These are phyloP conservation scores for Nemania diffusa DNA, from an alignment of 2,329 filamentous ascomycete genomes.

Conservation along the genomic window DNA sequence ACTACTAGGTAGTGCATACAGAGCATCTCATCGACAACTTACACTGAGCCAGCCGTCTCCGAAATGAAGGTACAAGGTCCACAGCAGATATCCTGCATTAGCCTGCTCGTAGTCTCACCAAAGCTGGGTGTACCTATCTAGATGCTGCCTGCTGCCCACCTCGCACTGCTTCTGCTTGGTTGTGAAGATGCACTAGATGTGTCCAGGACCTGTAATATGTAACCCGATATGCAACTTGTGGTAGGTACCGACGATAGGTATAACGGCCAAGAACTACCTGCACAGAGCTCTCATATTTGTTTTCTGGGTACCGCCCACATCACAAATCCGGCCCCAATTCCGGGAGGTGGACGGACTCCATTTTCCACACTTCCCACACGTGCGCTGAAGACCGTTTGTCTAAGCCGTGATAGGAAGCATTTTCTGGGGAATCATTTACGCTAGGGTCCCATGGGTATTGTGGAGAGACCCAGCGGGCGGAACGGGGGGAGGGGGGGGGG, in stretches of 20 bases:
- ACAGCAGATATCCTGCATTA: constrained; percentile 33
- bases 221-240: background rate
- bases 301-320: constrained; percentile 16
- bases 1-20: too few relatives aligned
- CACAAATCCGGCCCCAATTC: constrained; percentile 26
- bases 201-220: background rate
- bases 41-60: constrained; percentile 25
- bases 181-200: background rate
- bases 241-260: too few relatives aligned
- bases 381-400: constrained; percentile 21
- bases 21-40: background rate
- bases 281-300: background rate
- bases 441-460: constrained; percentile 26
- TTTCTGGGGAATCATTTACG: constrained; percentile 35
- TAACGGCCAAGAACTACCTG: constrained; percentile 15
- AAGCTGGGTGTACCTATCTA: background rate
- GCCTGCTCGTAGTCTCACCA: constrained; percentile 12
- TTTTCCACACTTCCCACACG: constrained; percentile 23
- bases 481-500: constrained; percentile 31
- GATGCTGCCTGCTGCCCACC: too few relatives aligned
- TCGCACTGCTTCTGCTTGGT: constrained; percentile 7
- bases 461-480: constrained; percentile 29
- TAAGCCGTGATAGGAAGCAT: constrained; percentile 37
- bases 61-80: constrained; percentile 35
- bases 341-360: constrained; percentile 27